phyloP scores from a whole-genome alignment of 805 yeast genomes.

The Blastobotrys attinorum region DNA sequence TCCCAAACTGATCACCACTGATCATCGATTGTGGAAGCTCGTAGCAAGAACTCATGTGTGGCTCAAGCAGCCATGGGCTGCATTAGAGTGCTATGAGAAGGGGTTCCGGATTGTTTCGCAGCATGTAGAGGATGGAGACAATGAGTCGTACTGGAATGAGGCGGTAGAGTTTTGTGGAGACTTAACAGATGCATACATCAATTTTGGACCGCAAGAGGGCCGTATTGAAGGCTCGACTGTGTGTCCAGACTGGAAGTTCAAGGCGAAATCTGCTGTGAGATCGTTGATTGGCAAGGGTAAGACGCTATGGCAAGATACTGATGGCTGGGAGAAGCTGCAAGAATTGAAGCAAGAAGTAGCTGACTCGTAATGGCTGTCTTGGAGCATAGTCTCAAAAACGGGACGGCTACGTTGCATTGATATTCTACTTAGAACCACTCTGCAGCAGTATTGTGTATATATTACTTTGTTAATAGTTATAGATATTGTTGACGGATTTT shows the following conservation, averaged over 20 bases:
- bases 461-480: too few relatives aligned
- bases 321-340: conserved; percentile 62
- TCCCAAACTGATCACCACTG: conserved; percentile 60
- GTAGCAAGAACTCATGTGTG: conserved; percentile 82
- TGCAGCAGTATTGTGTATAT: too few relatives aligned
- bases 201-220: conserved; percentile 62
- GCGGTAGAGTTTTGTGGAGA: conserved; percentile 76
- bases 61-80: conserved; percentile 82
- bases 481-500: too few relatives aligned
- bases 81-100: conserved; percentile 77
- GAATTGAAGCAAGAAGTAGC: conserved; percentile 41
- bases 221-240: conserved; percentile 72
- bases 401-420: not conserved
- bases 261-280: conserved; percentile 64
- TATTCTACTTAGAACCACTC: too few relatives aligned
- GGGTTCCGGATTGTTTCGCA: conserved; percentile 69
- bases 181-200: conserved; percentile 76
- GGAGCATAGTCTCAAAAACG: not conserved
- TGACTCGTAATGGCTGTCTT: not conserved
- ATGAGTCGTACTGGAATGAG: conserved; percentile 61
- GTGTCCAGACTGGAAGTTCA: conserved; percentile 87
- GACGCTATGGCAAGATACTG: conserved; percentile 68
- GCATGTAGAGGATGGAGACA: conserved; percentile 52
- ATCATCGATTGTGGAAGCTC: conserved; percentile 68
- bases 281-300: conserved; percentile 74